Evolutionary conservation across 192 early-diverging fungal genomes (phyloP), one percentile per base, ranked within the genome.

Genomic region (Rhizophagus clarus): DNA sequence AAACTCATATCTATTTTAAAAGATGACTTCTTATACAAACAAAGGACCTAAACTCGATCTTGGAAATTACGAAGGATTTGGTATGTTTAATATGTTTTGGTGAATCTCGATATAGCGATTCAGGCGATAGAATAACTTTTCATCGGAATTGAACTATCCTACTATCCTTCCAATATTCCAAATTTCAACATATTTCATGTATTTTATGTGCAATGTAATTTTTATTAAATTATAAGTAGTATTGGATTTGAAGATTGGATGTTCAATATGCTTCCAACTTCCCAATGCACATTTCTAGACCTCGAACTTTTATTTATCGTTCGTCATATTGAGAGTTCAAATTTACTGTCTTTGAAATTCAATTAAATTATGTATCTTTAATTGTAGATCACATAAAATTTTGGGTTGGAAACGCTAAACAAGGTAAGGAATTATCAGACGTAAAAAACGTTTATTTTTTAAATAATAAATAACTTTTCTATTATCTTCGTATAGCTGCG

Each of bases 51-150:
- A 90, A 82, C 91, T 92, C 20, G 84, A 72, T 37, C 85, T 92
- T 78, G 92, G 89, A 73, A 88, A 88, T 84, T 92, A 89, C 77
- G 88, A 91, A 63, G 90, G 89, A 68, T 92, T 92, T 83, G 81
- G 80, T 81, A 79, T 10, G 26, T 60, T n/a, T 29, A 10, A 71
- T 61, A 56, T n/a, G 15, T 1, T 10, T 12, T 31, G 11, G 37
- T 40, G 37, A 40, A 40, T 7, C 5, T 34, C 3, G 34, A 4
- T 5, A 34, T 34, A 34, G 5, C 3, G 37, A 40, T 40, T 7
- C 37, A 40, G 37, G 37, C 37, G n/a, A n/a, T n/a, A n/a, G n/a
- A n/a, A n/a, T n/a, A n/a, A n/a, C n/a, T n/a, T 40, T 40, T 7
- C 37, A 0, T 40, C 5, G 34, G 34, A 34, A 3, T 34, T 34